phyloP scores from a whole-genome alignment of 495 filamentous ascomycete species.

The Penicillium ochrochloron region DNA sequence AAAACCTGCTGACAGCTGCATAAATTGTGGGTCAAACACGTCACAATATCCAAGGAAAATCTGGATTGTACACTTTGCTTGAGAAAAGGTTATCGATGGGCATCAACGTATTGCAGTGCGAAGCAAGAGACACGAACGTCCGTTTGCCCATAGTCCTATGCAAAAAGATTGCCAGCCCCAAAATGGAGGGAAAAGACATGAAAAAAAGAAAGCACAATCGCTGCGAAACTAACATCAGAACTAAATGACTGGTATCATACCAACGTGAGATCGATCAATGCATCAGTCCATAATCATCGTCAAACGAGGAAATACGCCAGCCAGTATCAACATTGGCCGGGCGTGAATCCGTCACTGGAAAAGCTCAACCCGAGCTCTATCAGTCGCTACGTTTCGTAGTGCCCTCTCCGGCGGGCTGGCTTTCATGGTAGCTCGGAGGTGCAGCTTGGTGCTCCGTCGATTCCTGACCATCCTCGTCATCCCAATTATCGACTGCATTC shows the following conservation, averaged over 20 bases:
- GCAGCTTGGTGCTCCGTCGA: constrained; percentile 19
- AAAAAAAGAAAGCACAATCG: constrained; percentile 10
- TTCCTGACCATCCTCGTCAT: constrained; percentile 57
- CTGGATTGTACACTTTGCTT: constrained; percentile 13
- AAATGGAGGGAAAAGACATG: constrained; percentile 11
- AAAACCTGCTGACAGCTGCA: no score
- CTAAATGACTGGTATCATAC: constrained; percentile 24
- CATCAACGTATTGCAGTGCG: constrained; percentile 10
- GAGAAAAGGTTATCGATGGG: not conserved
- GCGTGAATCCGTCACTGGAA: not conserved
- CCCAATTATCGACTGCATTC: constrained; percentile 76
- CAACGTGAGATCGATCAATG: constrained; percentile 28
- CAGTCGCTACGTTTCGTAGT: constrained; percentile 30
- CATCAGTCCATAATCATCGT: constrained; percentile 28
- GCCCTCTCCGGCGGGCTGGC: constrained; percentile 13
- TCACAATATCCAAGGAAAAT: not conserved
- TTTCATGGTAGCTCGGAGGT: constrained; percentile 31
- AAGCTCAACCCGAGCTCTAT: not conserved
- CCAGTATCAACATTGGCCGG: not conserved
- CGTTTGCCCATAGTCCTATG: not conserved
- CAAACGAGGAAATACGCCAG: constrained; percentile 1
- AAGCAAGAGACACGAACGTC: not conserved
- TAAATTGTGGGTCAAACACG: not conserved
- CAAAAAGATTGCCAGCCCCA: not conserved
- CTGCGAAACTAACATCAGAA: constrained; percentile 18